phyloP scores from a whole-genome alignment of 306 rosid genomes.

The Biancaea sappan region DNA sequence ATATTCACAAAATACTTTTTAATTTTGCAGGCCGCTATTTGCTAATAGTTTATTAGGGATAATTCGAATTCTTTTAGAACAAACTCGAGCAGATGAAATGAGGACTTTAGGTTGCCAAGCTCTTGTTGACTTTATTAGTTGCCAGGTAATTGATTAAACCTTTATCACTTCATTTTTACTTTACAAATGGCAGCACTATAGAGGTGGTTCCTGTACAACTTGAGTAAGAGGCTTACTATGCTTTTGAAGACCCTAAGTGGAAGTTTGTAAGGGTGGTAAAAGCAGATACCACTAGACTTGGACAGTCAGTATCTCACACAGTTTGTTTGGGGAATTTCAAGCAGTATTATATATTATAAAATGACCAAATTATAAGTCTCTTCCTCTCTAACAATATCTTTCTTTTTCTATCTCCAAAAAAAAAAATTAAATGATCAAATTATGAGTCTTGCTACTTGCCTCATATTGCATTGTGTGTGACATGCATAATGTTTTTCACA shows the following conservation, averaged over 20 bases:
- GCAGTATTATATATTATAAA: not conserved
- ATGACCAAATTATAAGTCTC: conserved; percentile 1
- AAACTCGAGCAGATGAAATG: conserved; percentile 71
- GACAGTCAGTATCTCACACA: not conserved
- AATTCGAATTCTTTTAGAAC: conserved; percentile 77
- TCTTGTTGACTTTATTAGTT: conserved; percentile 67
- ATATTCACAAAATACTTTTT: conserved; percentile 35
- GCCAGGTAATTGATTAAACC: conserved; percentile 66
- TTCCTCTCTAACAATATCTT: too few relatives aligned
- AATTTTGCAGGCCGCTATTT: conserved; percentile 80
- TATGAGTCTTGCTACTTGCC: conserved; percentile 20
- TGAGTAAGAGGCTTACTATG: conserved; percentile 21
- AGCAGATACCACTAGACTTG: not conserved
- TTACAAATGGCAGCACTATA: not conserved
- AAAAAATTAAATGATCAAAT: not conserved
- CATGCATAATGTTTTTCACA: not conserved
- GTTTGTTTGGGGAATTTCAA: not conserved
- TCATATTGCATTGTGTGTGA: conserved; percentile 26
- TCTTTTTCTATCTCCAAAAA: too few relatives aligned
- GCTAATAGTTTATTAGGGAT: conserved; percentile 84
- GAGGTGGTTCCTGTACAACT: conserved; percentile 16
- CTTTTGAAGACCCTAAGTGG: not conserved
- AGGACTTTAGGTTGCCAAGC: conserved; percentile 75
- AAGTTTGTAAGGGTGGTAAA: not conserved
- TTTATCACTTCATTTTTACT: conserved; percentile 28